Conservation (phyloP, 1,284 basidiomycete species). For the Ustilago cynodontis region DNA sequence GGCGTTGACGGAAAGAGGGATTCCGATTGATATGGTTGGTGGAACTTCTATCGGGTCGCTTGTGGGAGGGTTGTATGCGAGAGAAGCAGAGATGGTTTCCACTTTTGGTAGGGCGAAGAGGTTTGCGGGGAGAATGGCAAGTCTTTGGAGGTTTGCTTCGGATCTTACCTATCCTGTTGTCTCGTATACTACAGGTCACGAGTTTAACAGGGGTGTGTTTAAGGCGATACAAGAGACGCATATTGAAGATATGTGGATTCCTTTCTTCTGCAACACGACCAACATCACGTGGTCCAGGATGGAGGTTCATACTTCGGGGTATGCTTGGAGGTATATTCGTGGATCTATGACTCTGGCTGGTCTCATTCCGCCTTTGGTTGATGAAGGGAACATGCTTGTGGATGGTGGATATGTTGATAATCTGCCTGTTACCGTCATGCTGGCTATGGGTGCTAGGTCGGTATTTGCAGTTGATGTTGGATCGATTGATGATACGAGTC, state of each 20-base stretch:
- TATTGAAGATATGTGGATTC: slow-evolving; percentile 99
- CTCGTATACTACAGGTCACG: slow-evolving; percentile 91
- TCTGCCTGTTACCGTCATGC: slow-evolving; percentile 85
- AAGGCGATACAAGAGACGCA: slow-evolving; percentile 56
- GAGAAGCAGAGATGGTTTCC: slow-evolving; percentile 90
- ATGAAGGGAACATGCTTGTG: slow-evolving; percentile 81
- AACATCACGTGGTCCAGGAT: slow-evolving; percentile 96
- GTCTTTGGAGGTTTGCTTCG: slow-evolving; percentile 91
- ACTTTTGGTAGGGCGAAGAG: slow-evolving; percentile 88
- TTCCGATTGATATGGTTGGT: slow-evolving; percentile 88
- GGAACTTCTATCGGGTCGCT: slow-evolving; percentile 89
- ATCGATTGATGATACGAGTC: slow-evolving; percentile 93
- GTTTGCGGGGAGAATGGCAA: slow-evolving; percentile 90
- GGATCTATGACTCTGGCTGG: slow-evolving; percentile 98
- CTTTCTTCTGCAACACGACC: slow-evolving; percentile 98
- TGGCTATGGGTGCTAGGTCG: slow-evolving; percentile 87
- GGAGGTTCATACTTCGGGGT: slow-evolving; percentile 97
- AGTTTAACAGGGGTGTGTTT: slow-evolving; percentile 56
- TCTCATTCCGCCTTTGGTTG: slow-evolving; percentile 91
- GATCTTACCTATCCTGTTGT: slow-evolving; percentile 97
- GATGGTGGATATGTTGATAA: slow-evolving; percentile 62
- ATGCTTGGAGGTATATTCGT: slow-evolving; percentile 77
- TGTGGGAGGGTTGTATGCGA: slow-evolving; percentile 95
- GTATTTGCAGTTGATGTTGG: slow-evolving; percentile 98
- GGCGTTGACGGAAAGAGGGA: slow-evolving; percentile 88